Evolutionary conservation across 805 yeast species (phyloP), one percentile per base, ranked within the genome.

Genomic region (Cyberlindnera euphorbiiphila): DNA sequence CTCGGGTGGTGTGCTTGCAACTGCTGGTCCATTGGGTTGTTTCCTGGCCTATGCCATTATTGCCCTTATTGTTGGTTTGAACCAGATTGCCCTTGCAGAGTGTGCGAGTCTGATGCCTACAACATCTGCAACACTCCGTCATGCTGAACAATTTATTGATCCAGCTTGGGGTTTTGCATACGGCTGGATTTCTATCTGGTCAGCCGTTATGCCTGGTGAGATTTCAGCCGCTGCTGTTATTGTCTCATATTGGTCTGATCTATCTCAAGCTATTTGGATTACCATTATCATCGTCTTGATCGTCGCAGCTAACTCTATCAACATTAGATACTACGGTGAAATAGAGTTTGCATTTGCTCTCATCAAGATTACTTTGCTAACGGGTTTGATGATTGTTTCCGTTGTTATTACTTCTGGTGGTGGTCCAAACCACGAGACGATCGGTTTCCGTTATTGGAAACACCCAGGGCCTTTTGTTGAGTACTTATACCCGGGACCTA

Each of bases 341-440:
- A 39, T 59, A 4, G 68, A 63, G 36, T 83, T 81, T 54, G 77
- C 83, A 78, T 71, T 81, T 45, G 63, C 46, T 9, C 61, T 26
- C 69, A 46, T 82, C 57, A 83, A 83, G 58, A 74, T 83, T 22
- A 44, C 78, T 30, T 70, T 82, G 13, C 69, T 83, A 50, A 55
- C 74, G 16, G 85, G 85, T 18, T 63, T 79, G 45, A 76, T 79
- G 37, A 59, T 79, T 22, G 59, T 69, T 26, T 72, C 77, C 36
- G 61, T 73, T 51, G 68, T 74, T 28, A 72, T 78, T 37, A 75
- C 78, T 37, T 71, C 75, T 49, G 84, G 84, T 36, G 84, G 84
- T 40, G 81, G 74, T 23, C 83, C 84, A 39, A 59, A 51, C 17
- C 37, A 54, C 51, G 33, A 53, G 37, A 59, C 47, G 57, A 68